phyloP scores from a whole-genome alignment of 495 filamentous ascomycete genomes.

The Evansstolkia leycettana region DNA sequence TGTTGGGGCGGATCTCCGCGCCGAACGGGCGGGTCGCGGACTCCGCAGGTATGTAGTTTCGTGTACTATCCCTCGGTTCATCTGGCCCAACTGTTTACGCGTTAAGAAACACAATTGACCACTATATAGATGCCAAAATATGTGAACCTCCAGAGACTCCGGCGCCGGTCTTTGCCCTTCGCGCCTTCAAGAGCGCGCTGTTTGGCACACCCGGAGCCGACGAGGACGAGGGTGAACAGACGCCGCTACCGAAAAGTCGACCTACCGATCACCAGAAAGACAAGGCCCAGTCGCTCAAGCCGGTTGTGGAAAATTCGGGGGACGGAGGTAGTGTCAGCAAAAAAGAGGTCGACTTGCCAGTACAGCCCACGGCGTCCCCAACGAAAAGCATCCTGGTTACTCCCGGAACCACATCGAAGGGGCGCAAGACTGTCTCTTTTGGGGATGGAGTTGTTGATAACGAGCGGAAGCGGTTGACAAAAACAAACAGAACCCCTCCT shows the following conservation, averaged over 20 bases:
- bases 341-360: slow-evolving; percentile 14
- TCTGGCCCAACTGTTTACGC: slow-evolving; percentile 22
- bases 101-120: too few relatives aligned
- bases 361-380: slow-evolving; percentile 40
- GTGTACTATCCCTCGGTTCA: slow-evolving; percentile 5
- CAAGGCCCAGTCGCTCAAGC: slow-evolving; percentile 12
- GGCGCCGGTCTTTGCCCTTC: slow-evolving; percentile 84
- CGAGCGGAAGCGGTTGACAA: slow-evolving; percentile 33
- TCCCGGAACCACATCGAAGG: slow-evolving; percentile 65
- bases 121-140: slow-evolving; percentile 20
- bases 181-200: slow-evolving; percentile 80
- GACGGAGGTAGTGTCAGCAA: slow-evolving; percentile 13
- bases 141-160: slow-evolving; percentile 77
- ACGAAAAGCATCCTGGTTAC: slow-evolving; percentile 80
- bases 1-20: slow-evolving; percentile 20
- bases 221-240: slow-evolving; percentile 16
- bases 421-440: slow-evolving; percentile 87
- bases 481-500: slow-evolving; percentile 17
- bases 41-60: slow-evolving; percentile 17
- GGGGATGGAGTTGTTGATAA: slow-evolving; percentile 55
- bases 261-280: slow-evolving; percentile 10
- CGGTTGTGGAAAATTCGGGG: slow-evolving; percentile 9
- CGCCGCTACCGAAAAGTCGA: slow-evolving; percentile 9
- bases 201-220: slow-evolving; percentile 70
- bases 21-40: slow-evolving; percentile 10